These are phyloP conservation scores for Epithele typhae DNA, from an alignment of 768 basidiomycete species.

Conservation along the genomic window DNA sequence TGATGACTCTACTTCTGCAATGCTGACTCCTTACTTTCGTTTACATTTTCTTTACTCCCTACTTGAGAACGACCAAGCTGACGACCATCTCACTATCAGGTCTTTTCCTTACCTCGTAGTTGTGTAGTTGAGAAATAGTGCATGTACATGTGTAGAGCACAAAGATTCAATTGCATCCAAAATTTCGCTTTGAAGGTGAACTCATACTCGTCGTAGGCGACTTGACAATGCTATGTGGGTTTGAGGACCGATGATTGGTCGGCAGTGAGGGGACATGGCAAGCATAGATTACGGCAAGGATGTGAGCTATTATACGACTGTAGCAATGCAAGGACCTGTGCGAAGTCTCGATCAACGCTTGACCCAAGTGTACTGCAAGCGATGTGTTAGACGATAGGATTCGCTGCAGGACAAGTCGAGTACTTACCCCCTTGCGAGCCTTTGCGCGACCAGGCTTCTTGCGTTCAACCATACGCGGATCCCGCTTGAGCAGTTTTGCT, in stretches of 20 bases:
- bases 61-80: too few relatives aligned
- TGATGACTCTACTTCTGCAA: conserved; percentile 21
- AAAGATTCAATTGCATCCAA: too few relatives aligned
- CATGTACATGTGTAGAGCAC: too few relatives aligned
- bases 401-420: conserved; percentile 4
- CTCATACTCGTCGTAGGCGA: too few relatives aligned
- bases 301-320: too few relatives aligned
- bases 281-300: neutral
- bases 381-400: conserved; percentile 10
- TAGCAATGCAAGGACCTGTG: too few relatives aligned
- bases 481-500: conserved; percentile 86
- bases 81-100: too few relatives aligned
- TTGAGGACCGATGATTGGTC: too few relatives aligned
- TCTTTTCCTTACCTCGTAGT: too few relatives aligned
- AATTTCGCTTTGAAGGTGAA: too few relatives aligned
- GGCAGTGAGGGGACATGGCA: neutral
- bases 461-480: conserved; percentile 97
- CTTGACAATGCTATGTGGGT: too few relatives aligned
- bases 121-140: too few relatives aligned
- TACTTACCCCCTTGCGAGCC: conserved; percentile 85
- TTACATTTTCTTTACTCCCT: neutral
- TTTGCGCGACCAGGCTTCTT: conserved; percentile 95
- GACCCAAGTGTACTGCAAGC: conserved; percentile 84
- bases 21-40: conserved; percentile 11
- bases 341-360: conserved; percentile 60